Conservation (phyloP, 306 rosid genomes). For the Glycine tomentella region DNA sequence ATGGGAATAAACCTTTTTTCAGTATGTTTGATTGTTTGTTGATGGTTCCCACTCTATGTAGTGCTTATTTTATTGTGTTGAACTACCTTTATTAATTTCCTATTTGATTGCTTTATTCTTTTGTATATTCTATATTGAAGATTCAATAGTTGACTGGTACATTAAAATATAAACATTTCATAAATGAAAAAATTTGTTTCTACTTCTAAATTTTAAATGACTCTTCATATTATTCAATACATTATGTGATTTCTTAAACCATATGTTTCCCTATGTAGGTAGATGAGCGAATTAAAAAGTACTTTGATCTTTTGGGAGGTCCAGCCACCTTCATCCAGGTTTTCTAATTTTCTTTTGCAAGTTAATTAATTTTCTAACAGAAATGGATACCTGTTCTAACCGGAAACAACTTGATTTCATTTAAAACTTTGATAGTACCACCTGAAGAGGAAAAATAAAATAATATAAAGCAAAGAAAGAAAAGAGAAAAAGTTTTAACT, state of each 20-base stretch:
- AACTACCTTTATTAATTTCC: background rate
- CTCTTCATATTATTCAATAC: background rate
- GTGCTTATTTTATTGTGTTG: background rate
- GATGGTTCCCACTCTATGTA: background rate
- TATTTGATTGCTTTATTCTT: conserved; percentile 10
- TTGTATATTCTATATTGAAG: background rate
- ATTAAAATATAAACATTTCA: background rate
- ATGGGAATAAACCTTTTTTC: background rate
- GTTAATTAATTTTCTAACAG: background rate
- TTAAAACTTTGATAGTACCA: too few relatives aligned
- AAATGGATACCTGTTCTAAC: background rate
- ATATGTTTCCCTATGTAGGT: conserved; percentile 53
- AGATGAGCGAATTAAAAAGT: conserved; percentile 79
- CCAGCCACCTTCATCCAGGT: conserved; percentile 98
- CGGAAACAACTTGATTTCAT: too few relatives aligned
- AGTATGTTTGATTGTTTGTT: too few relatives aligned
- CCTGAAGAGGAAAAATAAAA: too few relatives aligned
- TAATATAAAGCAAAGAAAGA: too few relatives aligned
- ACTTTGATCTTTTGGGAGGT: conserved; percentile 90
- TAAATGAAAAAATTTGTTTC: background rate
- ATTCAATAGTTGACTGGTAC: conserved; percentile 7
- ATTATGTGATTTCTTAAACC: conserved; percentile 11
- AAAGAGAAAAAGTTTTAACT: too few relatives aligned
- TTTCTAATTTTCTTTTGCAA: background rate
- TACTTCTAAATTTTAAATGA: background rate